Evolutionary conservation across 83 land plant genomes (phyloP).

Genomic region (Diphasiastrum complanatum): DNA sequence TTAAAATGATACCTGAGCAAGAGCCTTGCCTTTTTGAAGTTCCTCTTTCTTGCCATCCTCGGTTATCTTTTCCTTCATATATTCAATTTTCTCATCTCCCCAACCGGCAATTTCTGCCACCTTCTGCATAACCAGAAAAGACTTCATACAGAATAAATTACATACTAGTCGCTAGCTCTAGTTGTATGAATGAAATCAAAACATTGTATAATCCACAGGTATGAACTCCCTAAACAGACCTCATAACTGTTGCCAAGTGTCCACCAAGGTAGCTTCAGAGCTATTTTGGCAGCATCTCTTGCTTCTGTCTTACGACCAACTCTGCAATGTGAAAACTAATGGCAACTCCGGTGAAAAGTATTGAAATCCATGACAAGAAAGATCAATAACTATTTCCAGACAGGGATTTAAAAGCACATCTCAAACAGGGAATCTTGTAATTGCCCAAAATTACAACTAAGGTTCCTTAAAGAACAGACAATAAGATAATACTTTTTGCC

Average conservation of each 20-base stretch:
- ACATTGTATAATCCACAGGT: neutral
- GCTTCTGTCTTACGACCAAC: slow-evolving; percentile 79
- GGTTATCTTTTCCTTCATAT: slow-evolving; percentile 65
- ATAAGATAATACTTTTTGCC: no score
- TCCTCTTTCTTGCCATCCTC: slow-evolving; percentile 83
- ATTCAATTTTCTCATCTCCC: slow-evolving; percentile 97
- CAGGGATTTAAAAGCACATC: neutral
- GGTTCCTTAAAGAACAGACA: no score
- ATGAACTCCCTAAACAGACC: slow-evolving; percentile 19
- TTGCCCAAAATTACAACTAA: no score
- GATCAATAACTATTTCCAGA: neutral
- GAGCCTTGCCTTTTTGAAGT: slow-evolving; percentile 75
- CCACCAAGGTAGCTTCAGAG: slow-evolving; percentile 97
- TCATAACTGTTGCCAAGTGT: slow-evolving; percentile 79
- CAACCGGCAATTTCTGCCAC: slow-evolving; percentile 83
- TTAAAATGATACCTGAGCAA: slow-evolving; percentile 54
- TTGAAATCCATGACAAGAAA: neutral
- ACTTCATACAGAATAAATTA: neutral
- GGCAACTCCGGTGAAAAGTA: neutral
- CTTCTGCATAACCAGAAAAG: slow-evolving; percentile 45
- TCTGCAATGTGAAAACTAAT: slow-evolving; percentile 26
- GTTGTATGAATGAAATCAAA: neutral
- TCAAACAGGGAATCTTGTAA: no score
- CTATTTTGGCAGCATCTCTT: slow-evolving; percentile 87
- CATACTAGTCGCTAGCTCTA: neutral